Base-by-base conservation (phyloP, 2,329 filamentous ascomycete genomes). In the Ramularia endophylla region DNA sequence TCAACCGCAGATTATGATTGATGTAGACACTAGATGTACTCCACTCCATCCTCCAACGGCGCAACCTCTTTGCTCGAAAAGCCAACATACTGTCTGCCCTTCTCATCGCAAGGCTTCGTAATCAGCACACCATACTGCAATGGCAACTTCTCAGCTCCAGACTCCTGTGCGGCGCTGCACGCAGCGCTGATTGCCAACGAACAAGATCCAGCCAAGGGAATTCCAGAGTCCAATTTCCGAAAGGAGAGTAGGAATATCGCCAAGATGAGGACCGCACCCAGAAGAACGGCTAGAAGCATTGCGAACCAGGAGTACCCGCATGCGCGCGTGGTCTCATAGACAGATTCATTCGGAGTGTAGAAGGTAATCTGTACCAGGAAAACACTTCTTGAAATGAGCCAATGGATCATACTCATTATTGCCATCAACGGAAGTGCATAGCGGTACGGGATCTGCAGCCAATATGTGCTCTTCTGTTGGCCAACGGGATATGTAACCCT, bases 331-430 rank as follows among this genome's bases (percentile, higher is more conserved):
- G 27, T 30, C 12, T 30, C 27, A 5, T n/a, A 12, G 27, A 30
- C 12, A 5, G 27, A n/a, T 6, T 30, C 27, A n/a, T 30, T 30
- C 5, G 27, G 15, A n/a, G 27, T 15, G 27, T 30, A 12, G 27
- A 6, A 30, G 12, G 27, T 53, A 11, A 68, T 54, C 1, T 53
- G 50, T 2, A 65, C 63, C 3, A 72, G 45, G 50, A 70, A 73
- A 2, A 72, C 47, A n/a, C 55, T 59, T 36, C 71, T 64, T 0
- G 69, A 71, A 7, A 69, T 55, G 0, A 72, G 50, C 67, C 67
- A 72, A 46, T 72, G 69, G 2, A 72, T 44, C 0, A 59, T 13
- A 52, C 58, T n/a, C 3, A 60, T 64, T 0, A 52, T 13, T 0
- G 51, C 20, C n/a, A 68, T 50, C 0, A 72, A 55, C 0, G 67